Evolutionary conservation across 148 eudicot species (phyloP).

Genomic region (Diospyros kaki): DNA sequence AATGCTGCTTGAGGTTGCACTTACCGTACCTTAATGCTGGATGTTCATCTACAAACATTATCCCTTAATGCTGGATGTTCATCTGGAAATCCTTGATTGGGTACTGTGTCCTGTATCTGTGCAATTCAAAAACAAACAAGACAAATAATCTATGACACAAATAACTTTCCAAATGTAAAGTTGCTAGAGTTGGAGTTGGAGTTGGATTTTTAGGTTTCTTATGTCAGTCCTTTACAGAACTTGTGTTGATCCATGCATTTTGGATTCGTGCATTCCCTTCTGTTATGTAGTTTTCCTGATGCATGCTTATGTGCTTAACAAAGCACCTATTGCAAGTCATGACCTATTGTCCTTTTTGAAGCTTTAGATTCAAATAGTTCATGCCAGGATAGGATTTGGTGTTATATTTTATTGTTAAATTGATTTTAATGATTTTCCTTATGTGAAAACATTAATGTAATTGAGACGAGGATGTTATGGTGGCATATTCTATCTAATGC

Average conservation of each 20-base stretch:
- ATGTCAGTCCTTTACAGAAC: background rate
- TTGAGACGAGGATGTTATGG: no score
- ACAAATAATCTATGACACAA: no score
- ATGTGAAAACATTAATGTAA: no score
- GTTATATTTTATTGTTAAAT: background rate
- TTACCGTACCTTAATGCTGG: no score
- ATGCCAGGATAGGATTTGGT: conserved; percentile 2
- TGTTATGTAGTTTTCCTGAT: background rate
- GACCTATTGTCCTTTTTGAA: conserved; percentile 8
- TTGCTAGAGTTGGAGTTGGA: background rate
- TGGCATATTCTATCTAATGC: no score
- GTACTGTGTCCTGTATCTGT: no score
- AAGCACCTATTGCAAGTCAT: background rate
- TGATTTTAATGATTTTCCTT: background rate
- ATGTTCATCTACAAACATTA: no score
- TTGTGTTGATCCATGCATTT: background rate
- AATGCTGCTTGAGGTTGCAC: no score
- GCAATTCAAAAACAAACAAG: no score
- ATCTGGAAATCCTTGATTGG: no score
- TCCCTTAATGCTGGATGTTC: no score
- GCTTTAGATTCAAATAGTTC: background rate
- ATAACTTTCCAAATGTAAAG: background rate
- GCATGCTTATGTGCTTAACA: no score
- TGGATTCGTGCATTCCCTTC: background rate
- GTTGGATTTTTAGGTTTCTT: background rate